These are phyloP conservation scores for Neurospora discreta DNA, from an alignment of 495 filamentous ascomycete genomes.

Conservation along the genomic window DNA sequence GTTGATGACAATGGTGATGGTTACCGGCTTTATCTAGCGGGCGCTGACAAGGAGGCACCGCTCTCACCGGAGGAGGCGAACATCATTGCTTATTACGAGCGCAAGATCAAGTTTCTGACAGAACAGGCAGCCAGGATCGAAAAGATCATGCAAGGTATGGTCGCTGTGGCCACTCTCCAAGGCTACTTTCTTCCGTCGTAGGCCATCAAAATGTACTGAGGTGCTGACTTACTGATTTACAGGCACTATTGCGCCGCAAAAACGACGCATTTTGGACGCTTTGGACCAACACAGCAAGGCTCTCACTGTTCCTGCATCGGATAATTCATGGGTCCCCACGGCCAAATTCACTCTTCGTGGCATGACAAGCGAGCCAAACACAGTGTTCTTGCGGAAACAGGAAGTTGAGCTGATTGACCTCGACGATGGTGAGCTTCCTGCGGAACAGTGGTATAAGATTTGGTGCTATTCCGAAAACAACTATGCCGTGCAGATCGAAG, in stretches of 20 bases:
- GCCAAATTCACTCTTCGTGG: constrained; percentile 30
- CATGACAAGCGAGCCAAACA: constrained; percentile 22
- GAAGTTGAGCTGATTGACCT: constrained; percentile 12
- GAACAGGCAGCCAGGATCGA: constrained; percentile 10
- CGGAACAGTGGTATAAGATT: constrained; percentile 36
- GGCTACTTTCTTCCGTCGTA: background rate
- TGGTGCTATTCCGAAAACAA: constrained; percentile 16
- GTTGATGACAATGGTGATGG: constrained; percentile 34
- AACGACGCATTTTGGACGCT: background rate
- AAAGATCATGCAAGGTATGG: constrained; percentile 10
- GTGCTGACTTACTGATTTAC: background rate
- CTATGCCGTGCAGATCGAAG: constrained; percentile 24
- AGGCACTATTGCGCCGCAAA: background rate
- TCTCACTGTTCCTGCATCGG: constrained; percentile 22
- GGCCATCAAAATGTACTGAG: background rate
- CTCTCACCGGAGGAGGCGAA: constrained; percentile 25
- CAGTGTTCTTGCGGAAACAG: constrained; percentile 28
- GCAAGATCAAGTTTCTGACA: constrained; percentile 9
- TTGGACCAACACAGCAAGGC: background rate
- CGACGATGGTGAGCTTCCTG: constrained; percentile 1
- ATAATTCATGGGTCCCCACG: constrained; percentile 26
- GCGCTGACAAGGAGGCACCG: constrained; percentile 22
- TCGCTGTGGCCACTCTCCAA: background rate
- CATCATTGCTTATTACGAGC: constrained; percentile 9
- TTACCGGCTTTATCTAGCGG: constrained; percentile 40